Evolutionary conservation across 2,329 filamentous ascomycete species (phyloP).

Genomic region (Pseudopithomyces chartarum): DNA sequence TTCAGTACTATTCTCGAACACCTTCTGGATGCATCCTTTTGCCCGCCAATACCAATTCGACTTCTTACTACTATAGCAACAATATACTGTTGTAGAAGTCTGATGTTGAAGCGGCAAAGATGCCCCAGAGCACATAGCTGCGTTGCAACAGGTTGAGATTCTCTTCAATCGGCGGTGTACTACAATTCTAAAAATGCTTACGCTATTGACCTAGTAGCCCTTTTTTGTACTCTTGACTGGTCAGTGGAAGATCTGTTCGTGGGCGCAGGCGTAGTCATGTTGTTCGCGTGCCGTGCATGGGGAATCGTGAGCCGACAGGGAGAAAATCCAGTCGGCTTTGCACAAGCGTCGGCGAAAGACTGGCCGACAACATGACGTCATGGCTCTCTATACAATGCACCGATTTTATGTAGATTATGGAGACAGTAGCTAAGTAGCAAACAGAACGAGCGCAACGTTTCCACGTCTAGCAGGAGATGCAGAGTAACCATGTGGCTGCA

Average conservation of each 20-base stretch:
- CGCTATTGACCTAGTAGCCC: neutral
- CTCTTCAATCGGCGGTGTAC: too few relatives aligned
- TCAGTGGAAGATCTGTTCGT: neutral
- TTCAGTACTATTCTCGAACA: too few relatives aligned
- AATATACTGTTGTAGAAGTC: neutral
- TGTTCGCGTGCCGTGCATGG: neutral
- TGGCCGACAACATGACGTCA: neutral
- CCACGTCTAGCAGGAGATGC: neutral
- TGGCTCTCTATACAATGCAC: neutral
- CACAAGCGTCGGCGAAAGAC: neutral
- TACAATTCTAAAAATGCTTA: neutral
- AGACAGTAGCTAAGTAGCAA: too few relatives aligned
- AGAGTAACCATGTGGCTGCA: neutral
- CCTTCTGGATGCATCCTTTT: too few relatives aligned
- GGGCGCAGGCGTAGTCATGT: neutral
- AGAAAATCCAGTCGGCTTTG: neutral
- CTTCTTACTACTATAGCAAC: neutral
- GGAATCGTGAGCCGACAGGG: too few relatives aligned
- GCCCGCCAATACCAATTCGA: too few relatives aligned
- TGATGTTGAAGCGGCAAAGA: neutral
- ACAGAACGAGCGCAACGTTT: too few relatives aligned
- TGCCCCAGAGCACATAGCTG: too few relatives aligned
- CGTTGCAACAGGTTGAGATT: neutral
- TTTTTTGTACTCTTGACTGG: neutral
- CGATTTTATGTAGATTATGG: too few relatives aligned